phyloP scores from a whole-genome alignment of 176 grass and related monocot species.

The bread wheat (Triticum aestivum) region DNA sequence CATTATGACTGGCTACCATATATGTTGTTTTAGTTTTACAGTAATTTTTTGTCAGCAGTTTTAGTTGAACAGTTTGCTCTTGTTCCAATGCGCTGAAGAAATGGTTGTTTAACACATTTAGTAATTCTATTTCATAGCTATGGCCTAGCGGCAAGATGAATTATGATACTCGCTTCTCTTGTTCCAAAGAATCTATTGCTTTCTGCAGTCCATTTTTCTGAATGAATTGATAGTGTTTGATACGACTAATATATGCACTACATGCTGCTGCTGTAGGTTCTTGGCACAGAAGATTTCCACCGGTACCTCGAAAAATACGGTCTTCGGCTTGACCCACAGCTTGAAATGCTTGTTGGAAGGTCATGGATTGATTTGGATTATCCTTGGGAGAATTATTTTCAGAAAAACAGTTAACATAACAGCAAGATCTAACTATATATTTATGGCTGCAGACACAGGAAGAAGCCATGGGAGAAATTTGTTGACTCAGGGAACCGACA shows the following conservation, averaged over 20 bases:
- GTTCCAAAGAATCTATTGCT: background rate
- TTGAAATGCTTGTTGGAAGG: conserved; percentile 84
- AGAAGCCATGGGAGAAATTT: conserved; percentile 74
- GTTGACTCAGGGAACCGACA: conserved; percentile 76
- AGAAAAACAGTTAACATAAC: background rate
- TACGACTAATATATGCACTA: background rate
- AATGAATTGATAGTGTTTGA: background rate
- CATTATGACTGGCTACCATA: background rate
- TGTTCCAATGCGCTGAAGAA: background rate
- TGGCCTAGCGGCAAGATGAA: background rate
- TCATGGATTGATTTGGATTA: conserved; percentile 25
- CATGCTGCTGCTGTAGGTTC: conserved; percentile 49
- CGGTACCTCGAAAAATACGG: conserved; percentile 78
- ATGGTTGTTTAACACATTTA: background rate
- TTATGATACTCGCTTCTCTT: background rate
- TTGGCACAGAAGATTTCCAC: conserved; percentile 83
- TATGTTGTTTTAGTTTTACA: conserved; percentile 10
- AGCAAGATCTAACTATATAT: conserved; percentile 9
- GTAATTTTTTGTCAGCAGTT: background rate
- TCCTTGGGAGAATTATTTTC: background rate
- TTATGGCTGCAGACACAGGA: conserved; percentile 59
- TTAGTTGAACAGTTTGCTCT: background rate
- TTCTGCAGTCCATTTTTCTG: background rate
- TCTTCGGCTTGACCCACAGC: conserved; percentile 70
- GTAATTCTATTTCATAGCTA: background rate